Conservation (phyloP, 2,329 filamentous ascomycete genomes). For the Ascochyta rabiei region DNA sequence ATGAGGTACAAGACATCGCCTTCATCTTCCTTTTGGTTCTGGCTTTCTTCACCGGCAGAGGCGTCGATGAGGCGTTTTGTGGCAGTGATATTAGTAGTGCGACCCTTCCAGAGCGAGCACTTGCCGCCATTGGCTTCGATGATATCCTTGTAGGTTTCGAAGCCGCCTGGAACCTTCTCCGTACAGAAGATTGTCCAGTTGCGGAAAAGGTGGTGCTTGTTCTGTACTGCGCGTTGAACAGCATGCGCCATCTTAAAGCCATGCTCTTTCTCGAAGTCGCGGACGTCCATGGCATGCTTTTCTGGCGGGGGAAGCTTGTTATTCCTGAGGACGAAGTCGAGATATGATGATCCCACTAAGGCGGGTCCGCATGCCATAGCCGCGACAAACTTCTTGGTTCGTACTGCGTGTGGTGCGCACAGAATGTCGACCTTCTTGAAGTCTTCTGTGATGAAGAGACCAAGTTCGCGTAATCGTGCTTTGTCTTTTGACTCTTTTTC, state of each 20-base stretch:
- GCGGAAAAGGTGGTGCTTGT: constrained; percentile 76
- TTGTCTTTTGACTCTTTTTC: constrained; percentile 80
- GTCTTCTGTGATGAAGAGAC: constrained; percentile 80
- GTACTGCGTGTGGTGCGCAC: constrained; percentile 82
- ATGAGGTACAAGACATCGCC: constrained; percentile 74
- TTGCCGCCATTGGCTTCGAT: constrained; percentile 86
- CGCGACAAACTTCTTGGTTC: constrained; percentile 92
- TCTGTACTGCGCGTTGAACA: constrained; percentile 72
- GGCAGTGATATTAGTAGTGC: constrained; percentile 69
- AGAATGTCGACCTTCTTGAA: constrained; percentile 80
- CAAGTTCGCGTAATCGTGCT: constrained; percentile 80
- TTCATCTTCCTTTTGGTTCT: constrained; percentile 68
- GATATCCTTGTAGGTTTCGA: constrained; percentile 84
- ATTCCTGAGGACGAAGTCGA: constrained; percentile 76
- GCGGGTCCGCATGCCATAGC: constrained; percentile 81
- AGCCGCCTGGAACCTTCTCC: constrained; percentile 76
- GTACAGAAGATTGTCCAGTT: constrained; percentile 86
- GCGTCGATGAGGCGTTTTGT: constrained; percentile 44
- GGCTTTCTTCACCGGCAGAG: constrained; percentile 46
- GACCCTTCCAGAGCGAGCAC: constrained; percentile 77
- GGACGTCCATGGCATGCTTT: constrained; percentile 73
- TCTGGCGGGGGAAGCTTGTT: constrained; percentile 68
- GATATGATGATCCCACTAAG: constrained; percentile 77
- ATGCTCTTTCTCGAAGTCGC: constrained; percentile 73
- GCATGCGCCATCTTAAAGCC: constrained; percentile 72